These are phyloP conservation scores for Sindora glabra DNA, from an alignment of 306 rosid genomes.

Conservation along the genomic window DNA sequence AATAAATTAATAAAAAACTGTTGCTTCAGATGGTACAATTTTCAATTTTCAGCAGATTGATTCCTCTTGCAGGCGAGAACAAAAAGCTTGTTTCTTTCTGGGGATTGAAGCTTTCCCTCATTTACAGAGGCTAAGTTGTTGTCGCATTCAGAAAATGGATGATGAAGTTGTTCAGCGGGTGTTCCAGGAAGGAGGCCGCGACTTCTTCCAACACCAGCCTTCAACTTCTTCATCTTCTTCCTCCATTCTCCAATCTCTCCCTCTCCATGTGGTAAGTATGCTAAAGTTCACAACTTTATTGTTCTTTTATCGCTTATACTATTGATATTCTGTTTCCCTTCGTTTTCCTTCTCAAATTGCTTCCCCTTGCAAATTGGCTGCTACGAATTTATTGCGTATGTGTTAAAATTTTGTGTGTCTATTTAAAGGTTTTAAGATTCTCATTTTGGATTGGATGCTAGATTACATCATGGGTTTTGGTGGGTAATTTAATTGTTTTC, in stretches of 20 bases:
- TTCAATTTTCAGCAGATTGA: no score
- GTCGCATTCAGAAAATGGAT: slow-evolving; percentile 41
- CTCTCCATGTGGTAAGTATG: slow-evolving; percentile 81
- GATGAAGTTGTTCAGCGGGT: slow-evolving; percentile 92
- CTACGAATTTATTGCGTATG: not conserved
- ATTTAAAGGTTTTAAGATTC: not conserved
- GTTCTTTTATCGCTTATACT: not conserved
- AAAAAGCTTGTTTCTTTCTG: no score
- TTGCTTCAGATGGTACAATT: no score
- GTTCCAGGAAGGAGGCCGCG: slow-evolving; percentile 99
- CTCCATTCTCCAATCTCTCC: slow-evolving; percentile 94
- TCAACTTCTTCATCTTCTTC: slow-evolving; percentile 77
- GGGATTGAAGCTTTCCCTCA: no score
- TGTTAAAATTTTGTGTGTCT: not conserved
- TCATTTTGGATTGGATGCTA: not conserved
- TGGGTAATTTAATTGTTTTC: not conserved
- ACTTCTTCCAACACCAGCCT: slow-evolving; percentile 81
- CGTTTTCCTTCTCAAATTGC: not conserved
- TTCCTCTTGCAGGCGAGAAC: no score
- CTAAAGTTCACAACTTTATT: not conserved
- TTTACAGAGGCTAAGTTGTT: no score
- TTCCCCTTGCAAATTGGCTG: not conserved
- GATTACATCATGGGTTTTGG: not conserved
- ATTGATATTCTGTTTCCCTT: not conserved
- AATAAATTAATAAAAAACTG: no score